phyloP scores from a whole-genome alignment of 179 eudicot genomes.

The Beta macrorhiza region DNA sequence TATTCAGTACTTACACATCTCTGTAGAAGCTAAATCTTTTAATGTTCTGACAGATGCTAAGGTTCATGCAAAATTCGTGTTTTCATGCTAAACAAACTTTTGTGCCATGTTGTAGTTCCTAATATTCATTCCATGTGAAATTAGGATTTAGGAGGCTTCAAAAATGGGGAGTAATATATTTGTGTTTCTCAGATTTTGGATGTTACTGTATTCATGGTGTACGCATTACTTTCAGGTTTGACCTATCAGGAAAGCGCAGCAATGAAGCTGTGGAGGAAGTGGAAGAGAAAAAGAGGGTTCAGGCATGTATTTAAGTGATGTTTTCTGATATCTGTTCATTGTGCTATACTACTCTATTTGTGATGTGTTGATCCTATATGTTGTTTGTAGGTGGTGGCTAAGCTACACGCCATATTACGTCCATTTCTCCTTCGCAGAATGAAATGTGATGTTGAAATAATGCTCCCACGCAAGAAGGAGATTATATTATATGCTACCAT shows the following conservation, averaged over 20 bases:
- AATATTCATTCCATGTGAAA: neutral
- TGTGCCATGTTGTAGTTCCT: neutral
- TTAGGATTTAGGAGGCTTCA: neutral
- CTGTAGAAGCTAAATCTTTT: neutral
- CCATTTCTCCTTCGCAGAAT: slow-evolving; percentile 95
- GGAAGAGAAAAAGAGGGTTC: slow-evolving; percentile 83
- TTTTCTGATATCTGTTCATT: neutral
- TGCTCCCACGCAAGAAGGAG: slow-evolving; percentile 94
- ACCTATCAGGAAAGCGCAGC: slow-evolving; percentile 72
- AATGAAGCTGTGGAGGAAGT: slow-evolving; percentile 59
- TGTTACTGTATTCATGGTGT: neutral
- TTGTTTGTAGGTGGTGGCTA: slow-evolving; percentile 70
- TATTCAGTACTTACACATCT: neutral
- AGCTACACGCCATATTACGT: slow-evolving; percentile 89
- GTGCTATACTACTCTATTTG: neutral
- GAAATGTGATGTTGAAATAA: slow-evolving; percentile 83
- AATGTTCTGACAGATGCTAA: neutral
- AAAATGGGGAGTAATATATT: neutral
- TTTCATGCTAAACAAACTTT: neutral
- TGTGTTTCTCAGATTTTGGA: slow-evolving; percentile 1
- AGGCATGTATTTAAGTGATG: slow-evolving; percentile 40
- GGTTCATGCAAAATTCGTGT: neutral
- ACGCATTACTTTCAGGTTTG: slow-evolving; percentile 57
- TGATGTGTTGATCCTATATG: neutral
- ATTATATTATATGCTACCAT: slow-evolving; percentile 83